A percentile compares a stretch with the other conserved stretches of the same genome.
These are phyloP conservation scores for Pseudogymnoascus sp. DNA, from an alignment of 2,329 filamentous ascomycete genomes.

Conservation along the genomic window DNA sequence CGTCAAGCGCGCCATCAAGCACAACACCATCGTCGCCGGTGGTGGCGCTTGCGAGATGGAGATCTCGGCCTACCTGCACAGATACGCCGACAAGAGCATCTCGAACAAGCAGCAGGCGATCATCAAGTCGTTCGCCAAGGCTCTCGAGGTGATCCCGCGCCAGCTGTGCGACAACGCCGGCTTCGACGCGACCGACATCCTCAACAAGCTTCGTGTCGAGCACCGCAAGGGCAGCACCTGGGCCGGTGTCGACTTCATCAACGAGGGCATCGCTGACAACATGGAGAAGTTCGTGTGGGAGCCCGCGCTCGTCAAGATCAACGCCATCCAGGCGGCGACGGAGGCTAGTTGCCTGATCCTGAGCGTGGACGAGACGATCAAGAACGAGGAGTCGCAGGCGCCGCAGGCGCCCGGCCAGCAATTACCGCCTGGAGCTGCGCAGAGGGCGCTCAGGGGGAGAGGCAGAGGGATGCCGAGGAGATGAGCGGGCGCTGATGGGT, in stretches of 20 bases:
- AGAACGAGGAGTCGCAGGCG: slow-evolving; percentile 85
- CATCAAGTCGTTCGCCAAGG: slow-evolving; percentile 97
- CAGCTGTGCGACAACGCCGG: slow-evolving; percentile 98
- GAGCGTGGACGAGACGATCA: slow-evolving; percentile 96
- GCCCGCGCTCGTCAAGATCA: slow-evolving; percentile 90
- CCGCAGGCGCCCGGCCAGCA: slow-evolving; percentile 73
- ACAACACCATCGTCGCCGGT: slow-evolving; percentile 88
- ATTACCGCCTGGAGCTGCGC: slow-evolving; percentile 74
- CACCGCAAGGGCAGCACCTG: slow-evolving; percentile 88
- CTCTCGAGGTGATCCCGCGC: slow-evolving; percentile 89
- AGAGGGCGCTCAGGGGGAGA: slow-evolving; percentile 75
- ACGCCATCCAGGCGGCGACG: slow-evolving; percentile 91
- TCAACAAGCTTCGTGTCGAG: slow-evolving; percentile 93
- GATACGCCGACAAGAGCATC: slow-evolving; percentile 86
- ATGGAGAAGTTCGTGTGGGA: slow-evolving; percentile 97
- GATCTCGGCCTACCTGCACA: slow-evolving; percentile 85
- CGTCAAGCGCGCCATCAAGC: slow-evolving; percentile 94
- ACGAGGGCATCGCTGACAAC: slow-evolving; percentile 90
- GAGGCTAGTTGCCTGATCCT: slow-evolving; percentile 94
- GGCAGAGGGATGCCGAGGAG: slow-evolving; percentile 86
- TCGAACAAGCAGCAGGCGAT: slow-evolving; percentile 93
- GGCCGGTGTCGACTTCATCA: slow-evolving; percentile 91
- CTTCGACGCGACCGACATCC: slow-evolving; percentile 95
- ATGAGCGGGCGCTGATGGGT: slow-evolving; percentile 31
- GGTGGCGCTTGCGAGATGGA: slow-evolving; percentile 97